Conservation (phyloP, 768 basidiomycete species). For the Trametes cingulata region DNA sequence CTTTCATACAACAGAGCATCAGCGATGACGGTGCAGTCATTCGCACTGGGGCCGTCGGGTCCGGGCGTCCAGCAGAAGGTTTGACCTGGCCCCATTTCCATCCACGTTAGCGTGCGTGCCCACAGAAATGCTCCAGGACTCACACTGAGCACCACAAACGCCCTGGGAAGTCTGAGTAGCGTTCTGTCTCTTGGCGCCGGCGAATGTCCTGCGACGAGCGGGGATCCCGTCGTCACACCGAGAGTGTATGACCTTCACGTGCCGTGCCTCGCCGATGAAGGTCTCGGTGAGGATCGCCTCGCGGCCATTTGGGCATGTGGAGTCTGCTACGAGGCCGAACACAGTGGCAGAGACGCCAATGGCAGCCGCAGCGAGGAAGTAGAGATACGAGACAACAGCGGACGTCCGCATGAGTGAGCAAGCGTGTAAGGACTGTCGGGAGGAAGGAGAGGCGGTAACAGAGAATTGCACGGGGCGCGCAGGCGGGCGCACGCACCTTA, state of each 20-base stretch:
- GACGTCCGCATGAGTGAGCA: conserved; percentile 4
- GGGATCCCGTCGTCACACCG: conserved; percentile 30
- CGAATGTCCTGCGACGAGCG: conserved; percentile 10
- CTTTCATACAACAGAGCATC: conserved; percentile 49
- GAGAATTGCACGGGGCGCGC: too few species aligned
- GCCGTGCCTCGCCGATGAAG: conserved; percentile 43
- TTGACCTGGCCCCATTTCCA: too few species aligned
- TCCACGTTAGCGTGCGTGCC: too few species aligned
- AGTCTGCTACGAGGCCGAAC: background rate
- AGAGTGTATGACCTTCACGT: conserved; percentile 42
- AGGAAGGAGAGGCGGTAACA: background rate
- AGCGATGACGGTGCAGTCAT: conserved; percentile 50
- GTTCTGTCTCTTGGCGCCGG: conserved; percentile 29
- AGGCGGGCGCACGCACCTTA: too few species aligned
- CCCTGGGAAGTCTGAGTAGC: conserved; percentile 14
- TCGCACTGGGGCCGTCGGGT: conserved; percentile 49
- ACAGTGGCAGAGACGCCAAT: background rate
- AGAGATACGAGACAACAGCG: background rate
- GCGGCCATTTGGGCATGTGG: conserved; percentile 1
- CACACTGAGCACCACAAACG: conserved; percentile 46
- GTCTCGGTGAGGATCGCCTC: conserved; percentile 21
- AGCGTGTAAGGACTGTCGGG: background rate
- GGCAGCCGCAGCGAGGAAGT: background rate
- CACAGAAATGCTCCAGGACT: conserved; percentile 9
- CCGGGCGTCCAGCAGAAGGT: conserved; percentile 48